Conservation (phyloP, 2,329 filamentous ascomycete species). For the Raffaelea ambrosiae region DNA sequence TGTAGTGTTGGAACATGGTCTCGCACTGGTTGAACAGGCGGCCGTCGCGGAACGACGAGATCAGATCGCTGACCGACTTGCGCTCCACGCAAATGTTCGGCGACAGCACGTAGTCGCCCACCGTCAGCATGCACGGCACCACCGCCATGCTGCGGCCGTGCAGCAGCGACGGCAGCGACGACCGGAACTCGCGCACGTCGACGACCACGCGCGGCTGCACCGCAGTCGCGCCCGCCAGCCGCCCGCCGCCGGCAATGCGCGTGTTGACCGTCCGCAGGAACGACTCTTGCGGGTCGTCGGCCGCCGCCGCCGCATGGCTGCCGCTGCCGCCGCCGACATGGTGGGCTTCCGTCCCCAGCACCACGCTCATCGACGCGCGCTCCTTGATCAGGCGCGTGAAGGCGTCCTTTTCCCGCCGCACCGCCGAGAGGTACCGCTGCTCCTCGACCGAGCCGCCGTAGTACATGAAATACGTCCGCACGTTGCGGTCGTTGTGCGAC, state of each 20-base stretch:
- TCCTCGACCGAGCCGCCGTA: slow-evolving; percentile 94
- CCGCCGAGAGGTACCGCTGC: slow-evolving; percentile 80
- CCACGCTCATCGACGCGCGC: slow-evolving; percentile 84
- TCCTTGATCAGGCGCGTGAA: slow-evolving; percentile 95
- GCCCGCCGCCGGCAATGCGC: slow-evolving; percentile 86
- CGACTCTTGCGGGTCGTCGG: slow-evolving; percentile 80
- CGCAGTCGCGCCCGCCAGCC: slow-evolving; percentile 65
- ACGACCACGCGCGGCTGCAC: slow-evolving; percentile 86
- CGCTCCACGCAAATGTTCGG: slow-evolving; percentile 89
- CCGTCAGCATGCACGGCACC: slow-evolving; percentile 90
- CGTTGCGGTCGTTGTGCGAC: slow-evolving; percentile 80
- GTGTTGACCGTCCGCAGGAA: slow-evolving; percentile 96
- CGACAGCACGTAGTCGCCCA: slow-evolving; percentile 91
- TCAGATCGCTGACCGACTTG: slow-evolving; percentile 85
- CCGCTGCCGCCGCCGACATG: slow-evolving; percentile 34
- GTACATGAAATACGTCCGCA: slow-evolving; percentile 94
- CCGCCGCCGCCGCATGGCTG: too few relatives aligned
- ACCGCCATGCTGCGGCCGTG: slow-evolving; percentile 84
- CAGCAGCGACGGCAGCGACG: slow-evolving; percentile 79
- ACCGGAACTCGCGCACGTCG: slow-evolving; percentile 93
- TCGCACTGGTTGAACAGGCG: slow-evolving; percentile 88
- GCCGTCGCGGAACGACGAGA: slow-evolving; percentile 85
- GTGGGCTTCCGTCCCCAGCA: slow-evolving; percentile 60
- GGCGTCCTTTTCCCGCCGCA: slow-evolving; percentile 91
- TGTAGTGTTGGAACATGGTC: slow-evolving; percentile 91